Conservation (phyloP, 768 basidiomycete genomes). For the Gloeopeniophorella convolvens region DNA sequence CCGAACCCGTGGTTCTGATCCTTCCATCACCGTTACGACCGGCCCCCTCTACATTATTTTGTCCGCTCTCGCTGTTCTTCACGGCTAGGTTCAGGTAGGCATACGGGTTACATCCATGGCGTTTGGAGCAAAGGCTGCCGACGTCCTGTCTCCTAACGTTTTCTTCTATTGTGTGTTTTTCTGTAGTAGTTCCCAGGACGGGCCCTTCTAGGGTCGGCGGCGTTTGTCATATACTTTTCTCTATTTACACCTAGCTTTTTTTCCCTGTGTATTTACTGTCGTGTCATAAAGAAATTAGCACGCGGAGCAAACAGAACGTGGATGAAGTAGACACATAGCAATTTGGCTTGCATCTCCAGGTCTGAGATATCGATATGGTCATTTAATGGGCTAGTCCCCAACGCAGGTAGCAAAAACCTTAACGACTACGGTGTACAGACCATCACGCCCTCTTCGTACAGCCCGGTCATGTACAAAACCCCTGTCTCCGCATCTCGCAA, state of each 20-base stretch:
- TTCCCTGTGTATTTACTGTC: constrained; percentile 14
- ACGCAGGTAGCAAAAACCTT: no score
- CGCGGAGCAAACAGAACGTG: neutral
- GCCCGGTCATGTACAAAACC: constrained; percentile 45
- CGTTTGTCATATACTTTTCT: constrained; percentile 7
- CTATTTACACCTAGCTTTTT: neutral
- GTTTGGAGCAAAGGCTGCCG: neutral
- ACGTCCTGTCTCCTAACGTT: neutral
- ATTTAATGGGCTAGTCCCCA: no score
- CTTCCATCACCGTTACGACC: neutral
- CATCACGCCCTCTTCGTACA: constrained; percentile 53
- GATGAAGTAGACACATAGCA: no score
- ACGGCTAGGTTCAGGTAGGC: constrained; percentile 3
- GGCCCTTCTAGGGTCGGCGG: neutral
- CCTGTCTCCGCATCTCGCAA: constrained; percentile 45
- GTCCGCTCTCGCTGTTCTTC: neutral
- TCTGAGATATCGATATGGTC: no score
- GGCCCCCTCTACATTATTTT: no score
- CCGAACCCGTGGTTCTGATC: constrained; percentile 52
- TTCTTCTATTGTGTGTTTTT: neutral
- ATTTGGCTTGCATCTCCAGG: no score
- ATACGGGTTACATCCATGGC: constrained; percentile 1
- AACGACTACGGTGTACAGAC: constrained; percentile 35
- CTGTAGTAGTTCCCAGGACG: constrained; percentile 7
- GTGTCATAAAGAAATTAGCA: neutral